Percentiles rank a stretch among this genome's conserved stretches.
phyloP scores from a whole-genome alignment of 2,329 filamentous ascomycete genomes.

The Aureobasidium pullulans region DNA sequence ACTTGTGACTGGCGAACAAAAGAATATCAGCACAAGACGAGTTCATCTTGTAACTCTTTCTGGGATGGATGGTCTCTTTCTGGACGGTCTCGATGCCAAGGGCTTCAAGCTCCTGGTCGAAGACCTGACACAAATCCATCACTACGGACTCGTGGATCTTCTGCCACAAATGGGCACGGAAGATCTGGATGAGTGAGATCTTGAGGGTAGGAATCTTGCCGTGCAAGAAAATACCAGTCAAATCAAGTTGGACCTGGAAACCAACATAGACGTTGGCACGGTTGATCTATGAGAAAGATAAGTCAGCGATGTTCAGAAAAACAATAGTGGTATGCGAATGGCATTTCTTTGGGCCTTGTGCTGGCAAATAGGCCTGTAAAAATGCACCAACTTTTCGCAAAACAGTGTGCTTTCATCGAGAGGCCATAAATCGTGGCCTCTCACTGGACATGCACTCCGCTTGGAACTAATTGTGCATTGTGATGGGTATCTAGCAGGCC shows the following conservation, averaged over 20 bases:
- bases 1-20: slow-evolving; percentile 95
- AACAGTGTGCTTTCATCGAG: not conserved
- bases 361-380: not conserved
- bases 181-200: slow-evolving; percentile 97
- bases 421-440: not conserved
- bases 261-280: slow-evolving; percentile 96
- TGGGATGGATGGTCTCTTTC: slow-evolving; percentile 96
- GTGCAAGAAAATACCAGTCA: slow-evolving; percentile 98
- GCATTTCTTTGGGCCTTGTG: not conserved
- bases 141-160: slow-evolving; percentile 98
- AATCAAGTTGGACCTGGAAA: slow-evolving; percentile 97
- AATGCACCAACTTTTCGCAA: not conserved
- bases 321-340: not conserved
- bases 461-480: not conserved
- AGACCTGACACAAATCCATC: slow-evolving; percentile 98
- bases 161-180: slow-evolving; percentile 99
- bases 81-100: slow-evolving; percentile 95
- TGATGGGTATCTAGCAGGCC: not conserved
- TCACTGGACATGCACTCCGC: not conserved
- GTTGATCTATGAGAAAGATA: slow-evolving; percentile 53
- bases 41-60: slow-evolving; percentile 99
- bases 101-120: slow-evolving; percentile 93
- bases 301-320: not conserved
- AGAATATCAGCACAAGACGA: slow-evolving; percentile 96
- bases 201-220: slow-evolving; percentile 98